Evolutionary conservation across 2,329 filamentous ascomycete genomes (phyloP).

Genomic region (Aspergillus alliaceus): DNA sequence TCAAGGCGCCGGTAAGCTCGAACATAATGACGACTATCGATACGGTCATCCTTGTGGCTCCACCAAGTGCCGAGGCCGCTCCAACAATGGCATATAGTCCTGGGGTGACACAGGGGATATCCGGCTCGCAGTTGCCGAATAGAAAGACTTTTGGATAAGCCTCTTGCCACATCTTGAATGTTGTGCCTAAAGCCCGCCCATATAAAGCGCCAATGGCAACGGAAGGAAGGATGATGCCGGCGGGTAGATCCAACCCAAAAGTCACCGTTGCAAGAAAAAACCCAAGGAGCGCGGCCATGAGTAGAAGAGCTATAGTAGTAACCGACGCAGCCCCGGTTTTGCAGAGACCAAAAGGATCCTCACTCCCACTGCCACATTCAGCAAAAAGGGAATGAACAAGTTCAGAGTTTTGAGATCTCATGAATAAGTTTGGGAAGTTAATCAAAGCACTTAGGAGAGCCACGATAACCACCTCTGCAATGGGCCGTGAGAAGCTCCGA

Average conservation of each 20-base stretch:
- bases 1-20: slow-evolving; percentile 91
- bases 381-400: slow-evolving; percentile 89
- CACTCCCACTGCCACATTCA: slow-evolving; percentile 70
- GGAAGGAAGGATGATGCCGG: slow-evolving; percentile 91
- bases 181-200: slow-evolving; percentile 83
- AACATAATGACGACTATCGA: slow-evolving; percentile 99
- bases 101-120: slow-evolving; percentile 84
- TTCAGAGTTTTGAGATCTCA: slow-evolving; percentile 88
- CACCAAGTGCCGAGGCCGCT: slow-evolving; percentile 88
- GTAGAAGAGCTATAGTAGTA: slow-evolving; percentile 76
- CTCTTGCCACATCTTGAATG: slow-evolving; percentile 84
- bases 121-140: slow-evolving; percentile 80
- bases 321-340: slow-evolving; percentile 80
- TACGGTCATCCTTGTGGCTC: slow-evolving; percentile 93
- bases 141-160: slow-evolving; percentile 74
- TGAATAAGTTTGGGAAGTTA: slow-evolving; percentile 95
- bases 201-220: slow-evolving; percentile 93
- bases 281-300: slow-evolving; percentile 79
- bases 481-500: slow-evolving; percentile 67
- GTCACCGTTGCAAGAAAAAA: slow-evolving; percentile 84
- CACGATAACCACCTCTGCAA: slow-evolving; percentile 77
- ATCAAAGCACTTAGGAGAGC: slow-evolving; percentile 80
- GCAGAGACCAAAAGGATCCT: slow-evolving; percentile 89
- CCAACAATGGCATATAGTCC: slow-evolving; percentile 97
- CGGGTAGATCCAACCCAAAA: slow-evolving; percentile 91